A percentile compares a stretch with the other conserved stretches of the same genome.
Evolutionary conservation across 352 stramenopile genomes (phyloP).

Genomic region (Phytopythium ostracodes): DNA sequence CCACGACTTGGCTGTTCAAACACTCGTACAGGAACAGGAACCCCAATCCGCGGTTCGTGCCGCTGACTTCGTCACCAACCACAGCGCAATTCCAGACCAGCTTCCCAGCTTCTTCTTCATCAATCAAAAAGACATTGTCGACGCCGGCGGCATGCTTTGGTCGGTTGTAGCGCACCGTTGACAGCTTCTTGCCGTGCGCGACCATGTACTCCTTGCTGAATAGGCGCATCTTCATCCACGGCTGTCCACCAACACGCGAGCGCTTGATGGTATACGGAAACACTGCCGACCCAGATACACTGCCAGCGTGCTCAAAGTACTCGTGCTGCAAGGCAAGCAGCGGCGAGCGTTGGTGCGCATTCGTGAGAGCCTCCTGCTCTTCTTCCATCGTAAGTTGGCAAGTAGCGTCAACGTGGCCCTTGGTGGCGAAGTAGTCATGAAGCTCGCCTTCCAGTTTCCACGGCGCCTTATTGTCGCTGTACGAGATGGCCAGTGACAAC

Average conservation of each 20-base stretch:
- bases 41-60: slow-evolving; percentile 68
- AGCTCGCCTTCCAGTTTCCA: slow-evolving; percentile 79
- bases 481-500: slow-evolving; percentile 83
- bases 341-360: slow-evolving; percentile 63
- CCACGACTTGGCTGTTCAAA: slow-evolving; percentile 57
- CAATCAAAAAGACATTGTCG: slow-evolving; percentile 62
- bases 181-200: slow-evolving; percentile 76
- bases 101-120: slow-evolving; percentile 75
- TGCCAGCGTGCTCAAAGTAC: slow-evolving; percentile 49
- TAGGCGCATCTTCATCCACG: slow-evolving; percentile 81
- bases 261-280: slow-evolving; percentile 25
- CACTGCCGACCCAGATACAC: neutral
- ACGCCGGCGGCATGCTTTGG: slow-evolving; percentile 52
- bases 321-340: slow-evolving; percentile 69
- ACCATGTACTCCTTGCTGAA: slow-evolving; percentile 72
- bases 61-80: slow-evolving; percentile 80
- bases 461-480: slow-evolving; percentile 90
- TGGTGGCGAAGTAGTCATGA: slow-evolving; percentile 88
- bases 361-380: slow-evolving; percentile 89
- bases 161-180: slow-evolving; percentile 80
- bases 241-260: slow-evolving; percentile 73
- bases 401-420: slow-evolving; percentile 88
- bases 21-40: slow-evolving; percentile 86
- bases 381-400: slow-evolving; percentile 94
- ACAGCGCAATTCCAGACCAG: slow-evolving; percentile 81